These are phyloP conservation scores for Neurospora cerealis DNA, from an alignment of 495 filamentous ascomycete genomes.

Conservation along the genomic window DNA sequence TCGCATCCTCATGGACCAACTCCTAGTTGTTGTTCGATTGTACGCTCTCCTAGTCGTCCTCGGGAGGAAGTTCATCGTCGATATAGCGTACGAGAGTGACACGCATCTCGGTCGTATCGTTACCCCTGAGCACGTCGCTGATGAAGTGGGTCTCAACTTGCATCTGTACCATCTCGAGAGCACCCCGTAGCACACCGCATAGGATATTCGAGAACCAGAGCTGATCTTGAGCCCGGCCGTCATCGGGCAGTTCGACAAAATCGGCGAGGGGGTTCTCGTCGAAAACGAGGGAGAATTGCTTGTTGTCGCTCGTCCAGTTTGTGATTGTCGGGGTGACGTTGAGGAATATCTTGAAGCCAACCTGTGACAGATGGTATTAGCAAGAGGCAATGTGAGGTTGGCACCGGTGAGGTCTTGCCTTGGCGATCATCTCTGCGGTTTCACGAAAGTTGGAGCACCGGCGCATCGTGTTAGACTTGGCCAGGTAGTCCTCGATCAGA, in stretches of 20 bases:
- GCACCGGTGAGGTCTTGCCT: constrained; percentile 42
- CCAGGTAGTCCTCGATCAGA: constrained; percentile 94
- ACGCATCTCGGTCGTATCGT: constrained; percentile 96
- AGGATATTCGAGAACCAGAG: constrained; percentile 98
- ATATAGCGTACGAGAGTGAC: constrained; percentile 89
- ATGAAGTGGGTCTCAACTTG: constrained; percentile 96
- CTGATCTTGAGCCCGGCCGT: constrained; percentile 91
- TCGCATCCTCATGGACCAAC: not conserved
- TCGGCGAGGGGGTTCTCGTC: constrained; percentile 96
- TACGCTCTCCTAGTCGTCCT: constrained; percentile 62
- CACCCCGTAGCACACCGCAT: constrained; percentile 82
- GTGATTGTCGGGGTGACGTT: constrained; percentile 93
- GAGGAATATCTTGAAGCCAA: constrained; percentile 98
- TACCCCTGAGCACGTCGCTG: constrained; percentile 85
- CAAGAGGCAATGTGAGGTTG: not conserved
- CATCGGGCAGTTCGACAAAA: constrained; percentile 94
- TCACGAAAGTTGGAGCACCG: constrained; percentile 89
- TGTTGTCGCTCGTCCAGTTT: constrained; percentile 92
- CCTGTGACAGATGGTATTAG: constrained; percentile 36
- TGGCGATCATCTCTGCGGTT: constrained; percentile 92
- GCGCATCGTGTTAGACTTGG: constrained; percentile 74
- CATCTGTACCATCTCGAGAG: constrained; percentile 99
- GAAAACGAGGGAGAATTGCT: constrained; percentile 90
- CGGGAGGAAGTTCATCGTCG: constrained; percentile 93
- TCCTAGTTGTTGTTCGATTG: not conserved